Base-by-base conservation (phyloP, 495 filamentous ascomycete genomes). In the Aspergillus egyptiacus region DNA sequence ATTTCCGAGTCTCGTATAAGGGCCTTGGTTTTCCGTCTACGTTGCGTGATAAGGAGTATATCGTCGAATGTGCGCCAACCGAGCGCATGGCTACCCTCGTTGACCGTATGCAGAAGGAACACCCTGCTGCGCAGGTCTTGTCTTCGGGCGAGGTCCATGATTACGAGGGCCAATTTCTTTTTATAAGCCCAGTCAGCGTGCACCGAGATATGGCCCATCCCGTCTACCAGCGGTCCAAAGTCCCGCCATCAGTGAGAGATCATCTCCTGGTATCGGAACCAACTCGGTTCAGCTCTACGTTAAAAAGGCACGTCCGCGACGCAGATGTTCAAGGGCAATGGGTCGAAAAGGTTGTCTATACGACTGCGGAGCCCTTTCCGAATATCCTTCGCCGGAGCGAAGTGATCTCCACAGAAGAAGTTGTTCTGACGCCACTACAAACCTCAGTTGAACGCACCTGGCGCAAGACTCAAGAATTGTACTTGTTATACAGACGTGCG, bases 1-100 rank as follows among this genome's bases (percentile, higher is more conserved):
- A 95, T 69, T 99, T 94, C 77, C 87, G 89, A 36, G 90, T 97
- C 18, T 74, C 83, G 28, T 99, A 91, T 70, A 85, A 84, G 59
- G 93, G 93, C 15, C 81, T 97, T 41, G 93, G 94, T 0, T 98
- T 97, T 67, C 88, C 88, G 9, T 39, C 77, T 2, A 82, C 74
- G 30, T 60, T 97, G 34, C 78, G 89, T 42, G 91, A 96, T 62
- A 94, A 95, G 68, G 85, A 95, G 46, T 97, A 89, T 61, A 85
- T 99, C 37, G 94, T 91, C 50, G 87, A 97, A 68, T 89, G 83
- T 3, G 78, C 80, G 6, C 76, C 85, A 1, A 80, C 71, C 4
- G 94, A 97, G 61, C 82, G 83, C 13, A 80, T 86, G 47, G 77
- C 82, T 2, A 80, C 79, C 7, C 97, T 99, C 62, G 87, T 88